phyloP scores from a whole-genome alignment of 2,329 filamentous ascomycete genomes.

The Knoxdaviesia capensis region DNA sequence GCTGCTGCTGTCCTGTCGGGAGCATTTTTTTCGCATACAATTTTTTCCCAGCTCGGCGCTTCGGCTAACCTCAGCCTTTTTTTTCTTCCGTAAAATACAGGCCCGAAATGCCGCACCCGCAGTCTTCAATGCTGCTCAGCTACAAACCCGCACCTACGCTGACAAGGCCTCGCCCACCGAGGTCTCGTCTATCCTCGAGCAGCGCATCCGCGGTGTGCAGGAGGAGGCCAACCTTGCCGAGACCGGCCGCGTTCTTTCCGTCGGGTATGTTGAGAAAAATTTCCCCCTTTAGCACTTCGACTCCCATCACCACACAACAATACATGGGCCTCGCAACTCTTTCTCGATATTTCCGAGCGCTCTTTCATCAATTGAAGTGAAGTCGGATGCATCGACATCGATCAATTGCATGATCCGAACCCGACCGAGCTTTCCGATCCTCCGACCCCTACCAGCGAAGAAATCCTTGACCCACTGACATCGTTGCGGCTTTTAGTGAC shows the following conservation, averaged over 20 bases:
- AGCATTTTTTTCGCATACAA: slow-evolving; percentile 12
- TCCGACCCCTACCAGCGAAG: too few species aligned
- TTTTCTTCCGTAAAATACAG: slow-evolving; percentile 30
- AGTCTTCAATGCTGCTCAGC: slow-evolving; percentile 47
- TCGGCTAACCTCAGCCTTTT: slow-evolving; percentile 27
- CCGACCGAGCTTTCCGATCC: too few species aligned
- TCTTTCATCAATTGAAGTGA: not conserved
- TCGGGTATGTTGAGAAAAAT: slow-evolving; percentile 56
- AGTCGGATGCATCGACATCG: not conserved
- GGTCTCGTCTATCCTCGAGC: slow-evolving; percentile 98
- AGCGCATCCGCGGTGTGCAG: slow-evolving; percentile 95
- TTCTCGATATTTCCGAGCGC: not conserved
- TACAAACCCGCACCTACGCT: slow-evolving; percentile 73
- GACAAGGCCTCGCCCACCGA: slow-evolving; percentile 92
- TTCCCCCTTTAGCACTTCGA: not conserved
- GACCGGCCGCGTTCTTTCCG: slow-evolving; percentile 95
- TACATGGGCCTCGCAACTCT: not conserved
- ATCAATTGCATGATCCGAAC: not conserved
- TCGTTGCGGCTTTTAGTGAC: slow-evolving; percentile 43
- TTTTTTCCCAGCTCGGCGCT: slow-evolving; percentile 14
- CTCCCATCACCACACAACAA: not conserved
- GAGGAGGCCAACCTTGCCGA: slow-evolving; percentile 93
- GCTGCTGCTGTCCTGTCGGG: too few species aligned
- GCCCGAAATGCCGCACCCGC: slow-evolving; percentile 71
- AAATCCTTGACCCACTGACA: slow-evolving; percentile 1